Conservation (phyloP, 306 rosid genomes). For the Prunus fruticosa region DNA sequence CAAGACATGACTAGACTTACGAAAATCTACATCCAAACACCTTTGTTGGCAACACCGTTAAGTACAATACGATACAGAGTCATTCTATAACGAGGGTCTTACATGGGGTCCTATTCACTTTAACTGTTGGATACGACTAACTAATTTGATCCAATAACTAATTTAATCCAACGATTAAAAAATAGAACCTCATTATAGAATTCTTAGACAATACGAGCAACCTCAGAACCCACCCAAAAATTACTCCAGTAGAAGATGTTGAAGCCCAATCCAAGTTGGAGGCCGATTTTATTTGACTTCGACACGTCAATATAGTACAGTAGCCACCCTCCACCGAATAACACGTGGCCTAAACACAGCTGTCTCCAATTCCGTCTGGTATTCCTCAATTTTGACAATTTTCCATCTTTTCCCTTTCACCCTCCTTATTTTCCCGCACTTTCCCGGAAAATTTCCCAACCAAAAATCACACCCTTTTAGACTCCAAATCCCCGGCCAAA, state of each 20-base stretch:
- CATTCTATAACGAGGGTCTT: no score
- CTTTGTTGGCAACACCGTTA: no score
- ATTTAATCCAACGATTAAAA: no score
- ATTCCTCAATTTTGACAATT: background rate
- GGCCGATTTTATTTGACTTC: background rate
- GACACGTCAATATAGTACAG: background rate
- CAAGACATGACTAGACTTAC: no score
- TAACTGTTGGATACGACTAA: no score
- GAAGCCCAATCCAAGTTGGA: background rate
- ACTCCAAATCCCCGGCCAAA: background rate
- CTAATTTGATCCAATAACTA: no score
- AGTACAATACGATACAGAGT: no score
- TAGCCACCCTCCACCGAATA: no score
- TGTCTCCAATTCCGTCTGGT: background rate
- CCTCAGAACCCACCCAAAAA: background rate
- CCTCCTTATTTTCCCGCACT: conserved; percentile 10
- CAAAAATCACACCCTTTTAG: background rate
- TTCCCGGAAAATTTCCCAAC: conserved; percentile 16
- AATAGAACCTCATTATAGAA: no score
- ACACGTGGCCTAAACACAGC: conserved; percentile 11
- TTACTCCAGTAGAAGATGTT: no score
- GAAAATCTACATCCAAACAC: no score
- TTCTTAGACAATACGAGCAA: background rate
- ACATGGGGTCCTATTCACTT: no score
- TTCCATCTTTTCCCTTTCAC: background rate